These are phyloP conservation scores for Podaxis sp. DNA, from an alignment of 768 basidiomycete species.

Conservation along the genomic window DNA sequence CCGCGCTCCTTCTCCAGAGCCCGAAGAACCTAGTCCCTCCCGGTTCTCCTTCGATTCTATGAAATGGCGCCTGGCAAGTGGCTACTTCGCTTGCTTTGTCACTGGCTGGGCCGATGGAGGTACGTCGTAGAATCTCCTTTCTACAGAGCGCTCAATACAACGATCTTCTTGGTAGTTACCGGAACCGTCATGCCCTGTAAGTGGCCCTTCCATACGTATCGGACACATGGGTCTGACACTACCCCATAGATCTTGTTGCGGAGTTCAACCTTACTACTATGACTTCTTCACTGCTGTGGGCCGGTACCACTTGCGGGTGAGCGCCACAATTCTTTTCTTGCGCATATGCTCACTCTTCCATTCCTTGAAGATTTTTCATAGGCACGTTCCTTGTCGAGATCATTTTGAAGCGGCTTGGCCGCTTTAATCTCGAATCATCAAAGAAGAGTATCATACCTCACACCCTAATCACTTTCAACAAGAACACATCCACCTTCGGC, in stretches of 20 bases:
- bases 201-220: conserved; percentile 19
- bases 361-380: conserved; percentile 37
- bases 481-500: conserved; percentile 12
- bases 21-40: background rate
- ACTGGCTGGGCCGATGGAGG: conserved; percentile 57
- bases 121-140: conserved; percentile 16
- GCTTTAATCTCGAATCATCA: conserved; percentile 26
- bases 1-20: background rate
- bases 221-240: background rate
- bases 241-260: conserved; percentile 42
- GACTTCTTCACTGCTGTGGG: conserved; percentile 53
- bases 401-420: conserved; percentile 43
- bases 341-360: background rate
- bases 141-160: background rate
- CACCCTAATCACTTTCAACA: conserved; percentile 19
- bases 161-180: conserved; percentile 39
- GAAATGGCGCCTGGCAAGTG: conserved; percentile 42
- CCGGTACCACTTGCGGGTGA: conserved; percentile 50
- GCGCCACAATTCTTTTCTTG: conserved; percentile 15
- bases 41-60: conserved; percentile 25
- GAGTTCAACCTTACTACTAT: conserved; percentile 50
- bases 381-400: conserved; percentile 50
- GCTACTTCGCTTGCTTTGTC: conserved; percentile 45
- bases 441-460: conserved; percentile 22
- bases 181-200: conserved; percentile 56